phyloP scores from a whole-genome alignment of 768 basidiomycete species.

The Lentinula sp. region DNA sequence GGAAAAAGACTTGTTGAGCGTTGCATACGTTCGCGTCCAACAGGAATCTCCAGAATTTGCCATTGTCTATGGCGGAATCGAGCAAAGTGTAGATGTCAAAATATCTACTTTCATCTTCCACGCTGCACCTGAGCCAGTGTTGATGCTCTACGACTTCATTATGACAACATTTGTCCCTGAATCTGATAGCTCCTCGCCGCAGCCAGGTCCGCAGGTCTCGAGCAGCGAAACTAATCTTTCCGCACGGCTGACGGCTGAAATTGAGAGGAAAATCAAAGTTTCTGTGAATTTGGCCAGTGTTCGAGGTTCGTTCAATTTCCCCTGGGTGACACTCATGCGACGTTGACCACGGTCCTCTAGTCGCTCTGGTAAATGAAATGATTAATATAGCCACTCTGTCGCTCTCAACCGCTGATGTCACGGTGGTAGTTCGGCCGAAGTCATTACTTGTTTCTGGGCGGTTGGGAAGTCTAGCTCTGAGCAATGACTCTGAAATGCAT shows the following conservation, averaged over 20 bases:
- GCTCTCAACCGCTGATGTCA: constrained; percentile 85
- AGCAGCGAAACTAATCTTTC: constrained; percentile 4
- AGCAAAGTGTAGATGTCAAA: constrained; percentile 82
- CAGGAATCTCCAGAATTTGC: constrained; percentile 81
- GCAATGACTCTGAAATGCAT: constrained; percentile 57
- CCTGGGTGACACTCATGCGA: not conserved
- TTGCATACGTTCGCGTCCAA: constrained; percentile 78
- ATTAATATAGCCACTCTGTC: constrained; percentile 79
- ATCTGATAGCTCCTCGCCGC: constrained; percentile 7
- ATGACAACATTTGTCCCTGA: constrained; percentile 91
- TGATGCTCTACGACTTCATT: constrained; percentile 92
- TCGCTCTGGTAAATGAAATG: constrained; percentile 69
- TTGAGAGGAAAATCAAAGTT: constrained; percentile 66
- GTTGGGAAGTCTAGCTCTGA: constrained; percentile 77
- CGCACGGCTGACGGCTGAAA: constrained; percentile 9
- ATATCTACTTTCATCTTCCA: constrained; percentile 89
- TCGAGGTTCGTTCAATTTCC: constrained; percentile 45
- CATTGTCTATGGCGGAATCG: constrained; percentile 73
- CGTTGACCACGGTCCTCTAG: constrained; percentile 32
- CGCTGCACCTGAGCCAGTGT: constrained; percentile 84
- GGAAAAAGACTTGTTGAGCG: constrained; percentile 64
- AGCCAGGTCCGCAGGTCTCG: not conserved
- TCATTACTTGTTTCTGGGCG: constrained; percentile 76
- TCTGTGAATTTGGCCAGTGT: constrained; percentile 80
- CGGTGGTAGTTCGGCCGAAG: constrained; percentile 63